Conservation (phyloP, 2,329 filamentous ascomycete genomes). For the Didymella segeticola region DNA sequence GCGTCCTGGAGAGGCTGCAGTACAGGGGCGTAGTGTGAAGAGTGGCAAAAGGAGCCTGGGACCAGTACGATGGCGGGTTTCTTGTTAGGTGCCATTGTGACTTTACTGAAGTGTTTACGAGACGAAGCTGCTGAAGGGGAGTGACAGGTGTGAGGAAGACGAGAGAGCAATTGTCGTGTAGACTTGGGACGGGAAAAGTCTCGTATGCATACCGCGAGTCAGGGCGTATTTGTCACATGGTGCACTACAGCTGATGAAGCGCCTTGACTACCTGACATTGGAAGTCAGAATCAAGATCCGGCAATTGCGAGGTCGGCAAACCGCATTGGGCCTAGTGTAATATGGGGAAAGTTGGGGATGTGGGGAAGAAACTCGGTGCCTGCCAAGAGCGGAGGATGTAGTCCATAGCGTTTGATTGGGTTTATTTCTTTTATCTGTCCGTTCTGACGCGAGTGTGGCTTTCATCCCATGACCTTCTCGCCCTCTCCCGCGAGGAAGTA, state of each 20-base stretch:
- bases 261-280: slow-evolving; percentile 3
- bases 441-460: not conserved
- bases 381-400: not conserved
- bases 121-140: too few species aligned
- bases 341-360: not conserved
- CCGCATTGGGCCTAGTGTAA: not conserved
- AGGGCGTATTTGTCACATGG: too few species aligned
- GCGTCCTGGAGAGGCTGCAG: slow-evolving; percentile 5
- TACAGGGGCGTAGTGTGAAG: slow-evolving; percentile 15
- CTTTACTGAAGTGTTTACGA: too few species aligned
- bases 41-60: slow-evolving; percentile 28
- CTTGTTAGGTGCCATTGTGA: not conserved
- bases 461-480: slow-evolving; percentile 10
- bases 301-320: not conserved
- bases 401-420: not conserved
- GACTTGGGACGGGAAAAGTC: too few species aligned
- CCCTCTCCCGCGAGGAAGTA: slow-evolving; percentile 29
- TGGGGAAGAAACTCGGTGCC: not conserved
- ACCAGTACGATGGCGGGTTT: slow-evolving; percentile 16
- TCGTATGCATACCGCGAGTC: too few species aligned
- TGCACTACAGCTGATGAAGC: not conserved
- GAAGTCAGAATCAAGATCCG: not conserved
- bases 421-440: not conserved
- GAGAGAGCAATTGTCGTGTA: too few species aligned
- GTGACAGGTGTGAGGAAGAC: too few species aligned